These are phyloP conservation scores for Aspergillus ochraceus DNA, from an alignment of 2,329 filamentous ascomycete genomes.

Conservation along the genomic window DNA sequence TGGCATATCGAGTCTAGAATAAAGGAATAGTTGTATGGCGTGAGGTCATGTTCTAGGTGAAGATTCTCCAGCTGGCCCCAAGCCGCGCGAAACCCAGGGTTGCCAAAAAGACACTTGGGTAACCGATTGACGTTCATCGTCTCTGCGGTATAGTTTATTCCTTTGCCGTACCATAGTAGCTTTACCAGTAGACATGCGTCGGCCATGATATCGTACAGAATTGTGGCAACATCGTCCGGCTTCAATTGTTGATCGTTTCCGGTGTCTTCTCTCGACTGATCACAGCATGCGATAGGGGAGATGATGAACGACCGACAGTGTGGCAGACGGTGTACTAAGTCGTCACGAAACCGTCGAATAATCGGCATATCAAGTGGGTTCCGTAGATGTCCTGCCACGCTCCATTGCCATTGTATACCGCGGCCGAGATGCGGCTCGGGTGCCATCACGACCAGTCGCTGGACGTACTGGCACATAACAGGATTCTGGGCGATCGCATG, in stretches of 20 bases:
- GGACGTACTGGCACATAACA: conserved; percentile 9
- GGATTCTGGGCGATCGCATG: conserved; percentile 11
- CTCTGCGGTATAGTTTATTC: conserved; percentile 9
- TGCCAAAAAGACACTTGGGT: conserved; percentile 9
- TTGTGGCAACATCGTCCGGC: conserved; percentile 9
- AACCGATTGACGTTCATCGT: conserved; percentile 9
- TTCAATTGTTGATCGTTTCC: conserved; percentile 1
- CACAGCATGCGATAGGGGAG: conserved; percentile 3
- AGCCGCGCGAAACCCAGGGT: conserved; percentile 3
- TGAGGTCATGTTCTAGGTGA: conserved; percentile 13
- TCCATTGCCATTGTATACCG: conserved; percentile 9
- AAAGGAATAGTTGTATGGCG: conserved; percentile 12
- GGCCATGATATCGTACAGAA: conserved; percentile 10
- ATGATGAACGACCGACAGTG: conserved; percentile 14
- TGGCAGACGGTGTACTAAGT: conserved; percentile 2
- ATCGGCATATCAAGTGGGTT: conserved; percentile 4
- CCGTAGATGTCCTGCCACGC: conserved; percentile 8
- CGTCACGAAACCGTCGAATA: conserved; percentile 7
- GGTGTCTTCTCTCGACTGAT: not conserved
- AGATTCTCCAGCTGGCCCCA: conserved; percentile 10
- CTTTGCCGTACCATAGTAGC: conserved; percentile 14
- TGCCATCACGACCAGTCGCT: conserved; percentile 11
- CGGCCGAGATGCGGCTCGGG: conserved; percentile 11
- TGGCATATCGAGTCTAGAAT: conserved; percentile 8
- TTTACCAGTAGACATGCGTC: conserved; percentile 9